Evolutionary conservation across 192 early-diverging fungal species (phyloP).

Genomic region (Entrophospora sp.): DNA sequence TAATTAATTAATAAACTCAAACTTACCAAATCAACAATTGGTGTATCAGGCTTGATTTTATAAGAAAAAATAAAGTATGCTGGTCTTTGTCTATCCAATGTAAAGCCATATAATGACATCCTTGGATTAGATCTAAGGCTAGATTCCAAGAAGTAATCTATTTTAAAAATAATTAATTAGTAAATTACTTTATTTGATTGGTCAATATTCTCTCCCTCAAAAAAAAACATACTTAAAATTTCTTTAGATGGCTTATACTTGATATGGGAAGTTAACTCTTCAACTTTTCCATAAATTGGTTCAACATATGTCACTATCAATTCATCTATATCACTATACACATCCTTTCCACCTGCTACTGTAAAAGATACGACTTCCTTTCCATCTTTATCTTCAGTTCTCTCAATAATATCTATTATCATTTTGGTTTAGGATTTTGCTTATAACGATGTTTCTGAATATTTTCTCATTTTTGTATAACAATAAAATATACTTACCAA

Average conservation of each 20-base stretch:
- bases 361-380: conserved; percentile 39
- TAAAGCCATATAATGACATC: conserved; percentile 78
- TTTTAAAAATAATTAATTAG: neutral
- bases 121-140: conserved; percentile 47
- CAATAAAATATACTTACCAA: conserved; percentile 39
- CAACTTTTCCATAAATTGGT: conserved; percentile 62
- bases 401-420: conserved; percentile 55
- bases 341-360: conserved; percentile 56
- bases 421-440: too few species aligned
- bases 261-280: conserved; percentile 56
- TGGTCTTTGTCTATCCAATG: conserved; percentile 53
- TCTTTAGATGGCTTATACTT: conserved; percentile 68
- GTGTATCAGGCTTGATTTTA: neutral
- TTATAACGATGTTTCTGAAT: too few species aligned
- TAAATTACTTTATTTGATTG: neutral
- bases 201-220: neutral
- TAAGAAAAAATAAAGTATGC: conserved; percentile 60
- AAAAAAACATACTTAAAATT: conserved; percentile 48
- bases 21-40: neutral
- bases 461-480: too few species aligned
- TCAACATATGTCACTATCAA: conserved; percentile 85
- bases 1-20: neutral
- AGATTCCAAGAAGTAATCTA: conserved; percentile 38
- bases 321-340: conserved; percentile 87
- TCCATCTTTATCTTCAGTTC: conserved; percentile 56